These are phyloP conservation scores for Physocladia obscura DNA, from an alignment of 192 early-diverging fungal species.

Conservation along the genomic window DNA sequence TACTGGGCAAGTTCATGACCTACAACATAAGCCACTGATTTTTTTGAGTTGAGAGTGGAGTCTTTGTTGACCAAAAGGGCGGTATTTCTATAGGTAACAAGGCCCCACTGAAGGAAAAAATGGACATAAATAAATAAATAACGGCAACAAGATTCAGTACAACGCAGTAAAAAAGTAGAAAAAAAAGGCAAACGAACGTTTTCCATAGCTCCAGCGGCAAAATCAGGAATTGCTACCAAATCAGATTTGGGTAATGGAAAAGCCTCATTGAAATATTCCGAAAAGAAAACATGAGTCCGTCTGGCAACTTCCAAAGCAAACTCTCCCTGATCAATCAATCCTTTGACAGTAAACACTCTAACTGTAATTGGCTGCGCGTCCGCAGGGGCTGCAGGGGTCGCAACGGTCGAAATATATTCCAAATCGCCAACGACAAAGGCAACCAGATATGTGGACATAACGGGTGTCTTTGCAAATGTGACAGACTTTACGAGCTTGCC, in stretches of 20 bases:
- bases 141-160: neutral
- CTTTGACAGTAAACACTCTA: constrained; percentile 83
- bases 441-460: constrained; percentile 94
- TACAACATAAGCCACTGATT: constrained; percentile 84
- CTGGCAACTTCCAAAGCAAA: constrained; percentile 81
- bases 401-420: constrained; percentile 81
- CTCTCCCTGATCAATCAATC: constrained; percentile 75
- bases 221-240: constrained; percentile 89
- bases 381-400: constrained; percentile 58
- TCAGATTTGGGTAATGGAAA: constrained; percentile 81
- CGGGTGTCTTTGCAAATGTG: constrained; percentile 83
- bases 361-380: constrained; percentile 72
- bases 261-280: constrained; percentile 78
- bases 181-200: too few species aligned
- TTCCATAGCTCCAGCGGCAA: constrained; percentile 53
- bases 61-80: constrained; percentile 84
- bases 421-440: constrained; percentile 90
- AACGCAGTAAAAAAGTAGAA: too few species aligned
- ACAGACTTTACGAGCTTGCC: constrained; percentile 71
- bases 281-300: constrained; percentile 79
- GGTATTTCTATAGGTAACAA: constrained; percentile 86
- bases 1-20: constrained; percentile 82
- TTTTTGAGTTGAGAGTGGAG: constrained; percentile 72
- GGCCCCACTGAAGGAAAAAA: too few species aligned
- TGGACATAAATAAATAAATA: constrained; percentile 96